Conservation (phyloP, 805 yeast genomes). For the Barnettozyma vustinii region DNA sequence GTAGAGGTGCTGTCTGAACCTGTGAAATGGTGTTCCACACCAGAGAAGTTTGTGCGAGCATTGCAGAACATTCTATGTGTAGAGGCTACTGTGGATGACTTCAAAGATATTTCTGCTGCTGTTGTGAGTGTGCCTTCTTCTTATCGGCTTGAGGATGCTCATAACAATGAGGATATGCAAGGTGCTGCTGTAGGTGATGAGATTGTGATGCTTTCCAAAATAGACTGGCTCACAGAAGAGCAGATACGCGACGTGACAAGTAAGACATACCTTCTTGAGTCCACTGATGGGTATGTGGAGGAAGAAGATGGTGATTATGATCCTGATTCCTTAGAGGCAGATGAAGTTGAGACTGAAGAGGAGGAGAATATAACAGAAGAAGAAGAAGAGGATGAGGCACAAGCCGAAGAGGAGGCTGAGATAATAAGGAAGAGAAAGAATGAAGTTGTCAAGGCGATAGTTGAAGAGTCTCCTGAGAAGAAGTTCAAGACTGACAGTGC, state of each 20-base stretch:
- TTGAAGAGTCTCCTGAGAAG: slow-evolving; percentile 19
- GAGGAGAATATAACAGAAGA: slow-evolving; percentile 2
- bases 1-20: slow-evolving; percentile 45
- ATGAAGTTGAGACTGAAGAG: not conserved
- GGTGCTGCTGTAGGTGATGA: slow-evolving; percentile 18
- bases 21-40: slow-evolving; percentile 31
- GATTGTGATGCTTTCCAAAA: slow-evolving; percentile 19
- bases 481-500: slow-evolving; percentile 11
- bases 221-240: slow-evolving; percentile 23
- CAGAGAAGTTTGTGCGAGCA: slow-evolving; percentile 42
- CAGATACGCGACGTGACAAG: slow-evolving; percentile 18
- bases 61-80: slow-evolving; percentile 25
- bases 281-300: slow-evolving; percentile 7
- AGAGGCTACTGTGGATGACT: slow-evolving; percentile 13
- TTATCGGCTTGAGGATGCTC: not conserved
- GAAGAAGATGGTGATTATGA: slow-evolving; percentile 5
- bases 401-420: slow-evolving; percentile 4
- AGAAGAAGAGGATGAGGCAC: slow-evolving; percentile 4
- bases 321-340: not conserved
- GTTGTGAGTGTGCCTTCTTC: not conserved
- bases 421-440: slow-evolving; percentile 10
- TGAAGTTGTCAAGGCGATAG: not conserved
- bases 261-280: slow-evolving; percentile 15
- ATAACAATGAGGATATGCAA: not conserved
- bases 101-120: not conserved